Evolutionary conservation across 1,284 basidiomycete species (phyloP).

Genomic region (Papiliotrema terrestris): DNA sequence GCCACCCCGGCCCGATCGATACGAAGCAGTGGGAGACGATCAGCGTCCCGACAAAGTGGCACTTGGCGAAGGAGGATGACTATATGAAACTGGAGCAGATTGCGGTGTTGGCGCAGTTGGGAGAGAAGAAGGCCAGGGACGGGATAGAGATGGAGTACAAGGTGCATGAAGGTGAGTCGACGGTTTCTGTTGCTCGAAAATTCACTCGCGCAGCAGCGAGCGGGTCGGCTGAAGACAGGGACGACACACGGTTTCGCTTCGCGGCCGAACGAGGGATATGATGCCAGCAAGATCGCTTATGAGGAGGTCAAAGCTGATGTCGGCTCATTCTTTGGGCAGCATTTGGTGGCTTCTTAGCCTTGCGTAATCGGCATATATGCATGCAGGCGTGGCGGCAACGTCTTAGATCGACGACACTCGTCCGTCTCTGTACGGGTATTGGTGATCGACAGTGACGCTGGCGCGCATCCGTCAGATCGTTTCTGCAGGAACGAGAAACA

Average conservation of each 20-base stretch:
- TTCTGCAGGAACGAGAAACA: no score
- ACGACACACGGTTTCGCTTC: conserved; percentile 4
- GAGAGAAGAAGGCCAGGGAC: conserved; percentile 32
- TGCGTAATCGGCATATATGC: no score
- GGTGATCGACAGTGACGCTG: no score
- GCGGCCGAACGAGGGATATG: not conserved
- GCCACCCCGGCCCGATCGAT: conserved; percentile 56
- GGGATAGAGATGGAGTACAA: conserved; percentile 54
- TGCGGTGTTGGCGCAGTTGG: conserved; percentile 51
- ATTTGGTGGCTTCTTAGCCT: no score
- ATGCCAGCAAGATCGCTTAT: not conserved
- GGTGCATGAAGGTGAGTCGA: conserved; percentile 55
- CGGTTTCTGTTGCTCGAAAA: not conserved
- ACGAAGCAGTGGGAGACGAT: conserved; percentile 52
- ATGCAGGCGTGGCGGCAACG: no score
- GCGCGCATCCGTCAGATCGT: no score
- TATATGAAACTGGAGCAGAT: conserved; percentile 51
- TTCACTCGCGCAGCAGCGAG: not conserved
- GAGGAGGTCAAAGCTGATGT: not conserved
- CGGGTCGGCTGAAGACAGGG: not conserved
- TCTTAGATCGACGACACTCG: no score
- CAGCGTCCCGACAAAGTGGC: conserved; percentile 56
- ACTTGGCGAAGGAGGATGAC: conserved; percentile 59
- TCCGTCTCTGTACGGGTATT: no score
- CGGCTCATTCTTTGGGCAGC: not conserved